phyloP scores from a whole-genome alignment of 2,329 filamentous ascomycete species.

The Aureobasidium musti region DNA sequence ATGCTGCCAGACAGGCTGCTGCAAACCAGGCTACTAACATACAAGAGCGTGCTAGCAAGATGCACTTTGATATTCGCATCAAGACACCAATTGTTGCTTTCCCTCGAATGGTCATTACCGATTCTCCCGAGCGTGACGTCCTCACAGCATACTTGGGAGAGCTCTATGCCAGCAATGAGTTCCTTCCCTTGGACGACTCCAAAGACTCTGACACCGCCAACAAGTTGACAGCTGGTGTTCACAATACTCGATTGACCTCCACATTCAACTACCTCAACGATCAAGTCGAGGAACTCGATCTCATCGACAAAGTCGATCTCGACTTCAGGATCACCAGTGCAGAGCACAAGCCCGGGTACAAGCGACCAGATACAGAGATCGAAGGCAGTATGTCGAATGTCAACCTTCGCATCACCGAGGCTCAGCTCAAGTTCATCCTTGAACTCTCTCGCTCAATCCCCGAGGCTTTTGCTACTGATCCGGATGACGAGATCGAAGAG shows the following conservation, averaged over 20 bases:
- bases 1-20: conserved; percentile 91
- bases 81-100: conserved; percentile 97
- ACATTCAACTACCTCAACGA: conserved; percentile 77
- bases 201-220: conserved; percentile 75
- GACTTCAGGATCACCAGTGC: conserved; percentile 90
- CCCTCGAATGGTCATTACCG: conserved; percentile 72
- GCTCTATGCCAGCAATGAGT: conserved; percentile 95
- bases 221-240: conserved; percentile 85
- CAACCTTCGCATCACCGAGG: conserved; percentile 85
- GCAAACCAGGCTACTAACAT: conserved; percentile 91
- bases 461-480: conserved; percentile 76
- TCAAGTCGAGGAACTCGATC: conserved; percentile 80
- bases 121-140: conserved; percentile 72
- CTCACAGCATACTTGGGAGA: conserved; percentile 94
- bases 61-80: conserved; percentile 91
- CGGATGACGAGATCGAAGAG: conserved; percentile 66
- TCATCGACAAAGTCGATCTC: conserved; percentile 96
- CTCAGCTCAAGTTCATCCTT: conserved; percentile 84
- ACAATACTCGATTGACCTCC: conserved; percentile 88
- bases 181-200: conserved; percentile 78
- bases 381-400: conserved; percentile 91
- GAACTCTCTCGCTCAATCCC: conserved; percentile 87
- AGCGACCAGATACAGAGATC: conserved; percentile 88
- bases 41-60: conserved; percentile 83
- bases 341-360: conserved; percentile 74